These are phyloP conservation scores for Kernera saxatilis DNA, from an alignment of 345 rosid species.

Conservation along the genomic window DNA sequence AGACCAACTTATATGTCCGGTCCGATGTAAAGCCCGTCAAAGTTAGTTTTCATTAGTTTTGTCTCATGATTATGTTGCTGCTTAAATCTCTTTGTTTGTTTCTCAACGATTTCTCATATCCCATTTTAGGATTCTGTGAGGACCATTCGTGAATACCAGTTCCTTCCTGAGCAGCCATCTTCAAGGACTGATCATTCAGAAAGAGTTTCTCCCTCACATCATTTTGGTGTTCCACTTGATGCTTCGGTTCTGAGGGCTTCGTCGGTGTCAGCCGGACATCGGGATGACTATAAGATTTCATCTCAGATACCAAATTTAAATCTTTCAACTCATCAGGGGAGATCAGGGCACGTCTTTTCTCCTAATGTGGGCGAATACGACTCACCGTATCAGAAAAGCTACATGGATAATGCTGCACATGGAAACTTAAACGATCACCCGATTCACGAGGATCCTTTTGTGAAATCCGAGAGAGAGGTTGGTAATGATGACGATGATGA, in stretches of 20 bases:
- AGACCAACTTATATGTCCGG: slow-evolving; percentile 48
- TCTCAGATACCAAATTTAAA: slow-evolving; percentile 57
- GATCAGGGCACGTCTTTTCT: slow-evolving; percentile 42
- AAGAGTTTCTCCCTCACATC: slow-evolving; percentile 43
- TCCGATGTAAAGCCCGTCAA: slow-evolving; percentile 43
- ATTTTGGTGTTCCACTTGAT: slow-evolving; percentile 41
- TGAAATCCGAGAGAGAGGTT: slow-evolving; percentile 44
- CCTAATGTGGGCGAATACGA: slow-evolving; percentile 44
- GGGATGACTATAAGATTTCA: slow-evolving; percentile 43
- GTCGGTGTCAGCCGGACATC: slow-evolving; percentile 30
- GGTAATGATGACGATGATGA: slow-evolving; percentile 51
- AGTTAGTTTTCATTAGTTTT: slow-evolving; percentile 37
- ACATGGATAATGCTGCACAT: slow-evolving; percentile 35
- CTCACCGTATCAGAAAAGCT: slow-evolving; percentile 38
- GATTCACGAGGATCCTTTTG: slow-evolving; percentile 39
- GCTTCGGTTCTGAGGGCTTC: slow-evolving; percentile 37
- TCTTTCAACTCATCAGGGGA: slow-evolving; percentile 62
- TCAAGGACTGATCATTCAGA: slow-evolving; percentile 51
- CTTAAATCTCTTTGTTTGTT: background rate
- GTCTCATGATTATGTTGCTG: background rate
- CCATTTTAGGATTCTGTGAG: slow-evolving; percentile 35
- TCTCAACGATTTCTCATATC: background rate
- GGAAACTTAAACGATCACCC: slow-evolving; percentile 40
- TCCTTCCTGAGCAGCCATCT: slow-evolving; percentile 80
- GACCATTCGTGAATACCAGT: slow-evolving; percentile 77